Evolutionary conservation across 768 basidiomycete species (phyloP), one percentile per base, ranked within the genome.

Genomic region (Tulasnella sp.): DNA sequence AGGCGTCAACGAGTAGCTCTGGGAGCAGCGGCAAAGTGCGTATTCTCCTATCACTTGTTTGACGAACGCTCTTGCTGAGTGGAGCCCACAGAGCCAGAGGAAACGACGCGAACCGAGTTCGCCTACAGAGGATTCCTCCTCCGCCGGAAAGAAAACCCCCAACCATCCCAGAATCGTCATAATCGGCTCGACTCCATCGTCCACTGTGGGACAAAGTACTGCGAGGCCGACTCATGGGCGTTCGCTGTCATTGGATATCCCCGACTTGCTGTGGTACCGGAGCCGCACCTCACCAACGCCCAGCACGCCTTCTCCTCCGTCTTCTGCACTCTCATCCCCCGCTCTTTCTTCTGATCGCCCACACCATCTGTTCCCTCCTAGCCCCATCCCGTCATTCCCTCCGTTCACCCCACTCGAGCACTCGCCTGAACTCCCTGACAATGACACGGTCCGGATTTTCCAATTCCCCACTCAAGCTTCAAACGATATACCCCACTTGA

Each of bases 331-430:
- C 23, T 71, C 70, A 37, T 71, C 70, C 20, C 55, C 55, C n/a
- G 55, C 55, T n/a, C 55, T n/a, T 10, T 57, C 55, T 29, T 29
- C 55, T 57, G 55, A 37, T 37, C 26, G 32, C 39, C 35, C 42
- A 11, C 32, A 57, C 55, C 26, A 57, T n/a, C 15, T 20, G n/a
- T 48, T 73, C 15, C 73, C 73, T 73, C 74, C 74, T 7, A 75
- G 74, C 51, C 74, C 74, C 13, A 75, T 75, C 51, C 74, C 74
- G 7, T 75, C 74, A 48, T 75, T 75, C 29, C 74, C 74, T 26
- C 74, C 74, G n/a, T 75, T 55, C 74, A 75, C 74, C 37, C 74
- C 74, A 16, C 46, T 18, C 7, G 26, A 75, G 16, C 37, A n/a
- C 51, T 39, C 48, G 18, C 57, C 57, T 61, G 57, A 61, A 26